Evolutionary conservation across 140 eudicot species (phyloP), one percentile per base, ranked within the genome.

Genomic region (Flaveria floridana): DNA sequence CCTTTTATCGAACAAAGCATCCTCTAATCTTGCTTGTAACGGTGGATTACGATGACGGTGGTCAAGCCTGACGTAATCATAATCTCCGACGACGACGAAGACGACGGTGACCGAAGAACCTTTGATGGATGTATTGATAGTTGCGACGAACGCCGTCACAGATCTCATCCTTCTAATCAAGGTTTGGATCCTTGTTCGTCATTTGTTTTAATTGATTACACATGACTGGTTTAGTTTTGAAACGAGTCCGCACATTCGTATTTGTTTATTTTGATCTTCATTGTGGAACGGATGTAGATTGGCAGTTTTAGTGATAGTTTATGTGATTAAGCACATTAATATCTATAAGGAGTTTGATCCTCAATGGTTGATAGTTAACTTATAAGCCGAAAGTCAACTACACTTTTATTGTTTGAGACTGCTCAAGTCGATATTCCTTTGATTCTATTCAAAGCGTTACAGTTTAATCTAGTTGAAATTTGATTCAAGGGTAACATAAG

Each of bases 41-140:
- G 70, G 42, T 73, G 42, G 69, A 41, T 64, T 7, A 56, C 11
- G 26, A 65, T 56, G 71, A 7, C 59, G 37, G 76, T 57, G 42
- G 26, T 47, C 57, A 74, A 83, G 46, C 76, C 81, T 34, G 48
- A 37, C 21, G 30, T 75, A 76, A 39, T 80, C 63, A 50, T 66
- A 21, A 85, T 87, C 63, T 85, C 92, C 28, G 83, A 87, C 39
- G 56, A 65, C 30, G 70, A 84, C 57, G 85, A 83, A 0, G 84
- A 79, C 41, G 77, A 74, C 2, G 84, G 26, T 8, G 72, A 53
- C 16, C 62, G 34, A 37, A 42, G 19, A 6, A 56, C 7, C 8
- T 16, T 39, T 2, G 55, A 53, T 1, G 64, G 56, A 7, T 76
- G 52, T 21, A 25, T 26, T 55, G 64, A 46, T 53, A 50, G 66